Percentiles rank a stretch among this genome's conserved stretches.
phyloP scores from a whole-genome alignment of 2,329 filamentous ascomycete species.

The Paecilomyces sp. region DNA sequence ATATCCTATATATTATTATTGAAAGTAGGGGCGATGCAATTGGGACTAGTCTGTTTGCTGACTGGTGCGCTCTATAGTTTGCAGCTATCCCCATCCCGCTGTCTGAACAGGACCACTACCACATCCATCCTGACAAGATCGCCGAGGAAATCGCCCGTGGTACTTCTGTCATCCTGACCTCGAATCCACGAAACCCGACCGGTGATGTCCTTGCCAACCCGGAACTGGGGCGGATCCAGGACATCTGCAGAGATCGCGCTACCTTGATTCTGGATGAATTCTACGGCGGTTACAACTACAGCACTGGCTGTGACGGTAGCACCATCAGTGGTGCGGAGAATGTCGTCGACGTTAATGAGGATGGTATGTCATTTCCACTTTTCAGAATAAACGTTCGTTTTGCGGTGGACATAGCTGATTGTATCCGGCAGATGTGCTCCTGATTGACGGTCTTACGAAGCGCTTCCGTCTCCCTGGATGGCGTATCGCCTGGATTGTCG shows the following conservation, averaged over 20 bases:
- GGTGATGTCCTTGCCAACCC: constrained; percentile 79
- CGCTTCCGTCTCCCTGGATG: constrained; percentile 92
- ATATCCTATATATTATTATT: too few relatives aligned
- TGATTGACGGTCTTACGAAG: constrained; percentile 94
- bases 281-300: constrained; percentile 96
- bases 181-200: constrained; percentile 91
- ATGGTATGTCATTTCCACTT: constrained; percentile 34
- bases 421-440: constrained; percentile 62
- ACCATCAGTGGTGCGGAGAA: constrained; percentile 88
- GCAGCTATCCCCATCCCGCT: constrained; percentile 81
- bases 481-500: constrained; percentile 94
- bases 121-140: constrained; percentile 89
- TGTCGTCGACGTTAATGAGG: constrained; percentile 79
- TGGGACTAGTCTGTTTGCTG: background rate
- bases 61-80: constrained; percentile 47
- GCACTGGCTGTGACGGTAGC: constrained; percentile 78
- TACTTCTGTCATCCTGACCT: constrained; percentile 83
- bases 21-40: background rate
- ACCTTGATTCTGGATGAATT: constrained; percentile 96
- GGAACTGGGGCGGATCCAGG: constrained; percentile 82
- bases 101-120: constrained; percentile 77
- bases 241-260: constrained; percentile 81
- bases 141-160: constrained; percentile 83
- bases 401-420: constrained; percentile 1
- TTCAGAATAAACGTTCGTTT: background rate